phyloP scores from a whole-genome alignment of 106 monocot genomes.

The Dioscorea zingiberensis region DNA sequence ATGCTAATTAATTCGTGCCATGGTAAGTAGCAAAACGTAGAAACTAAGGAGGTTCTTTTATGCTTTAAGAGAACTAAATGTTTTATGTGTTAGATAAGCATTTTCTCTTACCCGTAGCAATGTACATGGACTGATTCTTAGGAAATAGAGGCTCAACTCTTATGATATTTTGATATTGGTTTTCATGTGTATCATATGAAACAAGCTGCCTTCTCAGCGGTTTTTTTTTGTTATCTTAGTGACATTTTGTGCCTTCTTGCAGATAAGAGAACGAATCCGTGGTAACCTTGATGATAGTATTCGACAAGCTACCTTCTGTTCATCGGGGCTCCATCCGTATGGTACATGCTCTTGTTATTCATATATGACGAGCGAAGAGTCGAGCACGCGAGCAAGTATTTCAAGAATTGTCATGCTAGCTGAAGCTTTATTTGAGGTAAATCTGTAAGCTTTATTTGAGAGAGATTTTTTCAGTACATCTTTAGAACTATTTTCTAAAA shows the following conservation, averaged over 20 bases:
- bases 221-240: too few relatives aligned
- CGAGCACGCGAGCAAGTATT: constrained; percentile 65
- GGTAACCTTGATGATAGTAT: constrained; percentile 27
- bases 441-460: neutral
- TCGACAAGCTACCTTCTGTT: constrained; percentile 29
- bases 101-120: too few relatives aligned
- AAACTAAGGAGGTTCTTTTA: too few relatives aligned
- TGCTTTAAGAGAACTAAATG: too few relatives aligned
- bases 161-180: too few relatives aligned
- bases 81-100: too few relatives aligned
- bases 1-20: constrained; percentile 9
- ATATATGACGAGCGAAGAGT: constrained; percentile 40
- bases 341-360: constrained; percentile 72
- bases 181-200: neutral
- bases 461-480: too few relatives aligned
- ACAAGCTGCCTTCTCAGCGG: neutral
- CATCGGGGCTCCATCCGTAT: constrained; percentile 67
- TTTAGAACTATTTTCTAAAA: too few relatives aligned
- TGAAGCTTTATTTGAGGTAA: constrained; percentile 88
- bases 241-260: too few relatives aligned
- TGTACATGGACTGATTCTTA: too few relatives aligned
- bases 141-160: too few relatives aligned
- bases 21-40: neutral
- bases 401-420: constrained; percentile 79
- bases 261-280: constrained; percentile 49